Evolutionary conservation across 176 grass and related monocot species (phyloP).

Genomic region (Cymbopogon citratus): DNA sequence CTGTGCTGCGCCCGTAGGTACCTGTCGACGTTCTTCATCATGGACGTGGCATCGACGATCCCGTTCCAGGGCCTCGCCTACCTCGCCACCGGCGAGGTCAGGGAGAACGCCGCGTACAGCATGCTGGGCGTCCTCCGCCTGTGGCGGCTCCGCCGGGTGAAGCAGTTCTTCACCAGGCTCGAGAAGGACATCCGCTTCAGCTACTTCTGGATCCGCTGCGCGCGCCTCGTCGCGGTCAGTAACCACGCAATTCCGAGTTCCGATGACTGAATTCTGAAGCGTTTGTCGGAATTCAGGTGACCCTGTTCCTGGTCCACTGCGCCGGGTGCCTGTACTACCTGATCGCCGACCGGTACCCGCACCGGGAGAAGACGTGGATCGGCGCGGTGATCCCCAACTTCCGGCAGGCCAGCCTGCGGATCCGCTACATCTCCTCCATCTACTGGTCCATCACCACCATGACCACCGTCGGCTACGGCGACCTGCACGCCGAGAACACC

Average conservation of each 20-base stretch:
- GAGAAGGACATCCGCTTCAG: constrained; percentile 98
- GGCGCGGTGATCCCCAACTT: constrained; percentile 82
- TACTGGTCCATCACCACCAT: constrained; percentile 99
- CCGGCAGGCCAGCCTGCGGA: constrained; percentile 66
- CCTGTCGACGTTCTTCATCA: constrained; percentile 84
- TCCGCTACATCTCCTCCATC: constrained; percentile 77
- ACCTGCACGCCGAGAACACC: constrained; percentile 84
- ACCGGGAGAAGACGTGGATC: constrained; percentile 86
- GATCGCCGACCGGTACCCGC: constrained; percentile 73
- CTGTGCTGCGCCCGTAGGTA: constrained; percentile 24
- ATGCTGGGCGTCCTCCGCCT: constrained; percentile 74
- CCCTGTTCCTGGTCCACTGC: constrained; percentile 87
- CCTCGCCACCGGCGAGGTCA: constrained; percentile 56
- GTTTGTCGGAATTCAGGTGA: constrained; percentile 46
- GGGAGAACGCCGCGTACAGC: constrained; percentile 50
- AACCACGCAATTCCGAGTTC: too few species aligned
- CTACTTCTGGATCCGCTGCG: constrained; percentile 90
- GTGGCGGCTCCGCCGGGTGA: constrained; percentile 85
- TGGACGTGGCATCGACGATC: constrained; percentile 89
- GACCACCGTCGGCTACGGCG: constrained; percentile 97
- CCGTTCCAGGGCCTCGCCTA: constrained; percentile 76
- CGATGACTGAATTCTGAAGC: too few species aligned
- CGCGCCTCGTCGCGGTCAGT: constrained; percentile 55
- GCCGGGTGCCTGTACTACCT: constrained; percentile 86
- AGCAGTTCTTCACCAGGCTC: constrained; percentile 90